Evolutionary conservation across 352 stramenopile species (phyloP).

Genomic region (Salisapilia sapeloensis): DNA sequence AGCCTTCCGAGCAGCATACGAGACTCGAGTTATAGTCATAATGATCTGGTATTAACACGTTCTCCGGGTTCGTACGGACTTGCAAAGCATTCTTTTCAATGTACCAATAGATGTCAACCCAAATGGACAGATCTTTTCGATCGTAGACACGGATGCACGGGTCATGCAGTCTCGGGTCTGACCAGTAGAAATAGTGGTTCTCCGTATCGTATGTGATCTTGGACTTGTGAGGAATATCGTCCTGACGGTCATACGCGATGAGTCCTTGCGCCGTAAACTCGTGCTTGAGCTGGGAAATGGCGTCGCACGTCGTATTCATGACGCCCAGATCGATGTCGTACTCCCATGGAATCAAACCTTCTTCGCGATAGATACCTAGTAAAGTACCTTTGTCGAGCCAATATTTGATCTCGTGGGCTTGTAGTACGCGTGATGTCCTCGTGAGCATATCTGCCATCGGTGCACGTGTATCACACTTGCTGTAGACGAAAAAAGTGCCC

Average conservation of each 20-base stretch:
- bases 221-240: constrained; percentile 65
- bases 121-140: constrained; percentile 26
- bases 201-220: constrained; percentile 75
- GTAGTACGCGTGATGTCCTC: constrained; percentile 41
- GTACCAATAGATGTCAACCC: constrained; percentile 77
- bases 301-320: constrained; percentile 44
- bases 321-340: constrained; percentile 71
- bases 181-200: constrained; percentile 71
- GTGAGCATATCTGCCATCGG: constrained; percentile 51
- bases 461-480: constrained; percentile 56
- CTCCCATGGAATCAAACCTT: constrained; percentile 61
- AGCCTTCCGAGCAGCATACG: constrained; percentile 51
- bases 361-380: constrained; percentile 43
- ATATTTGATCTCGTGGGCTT: constrained; percentile 53
- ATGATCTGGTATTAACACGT: constrained; percentile 28
- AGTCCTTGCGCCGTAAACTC: constrained; percentile 42
- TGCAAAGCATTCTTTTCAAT: constrained; percentile 27
- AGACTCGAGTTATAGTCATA: constrained; percentile 52
- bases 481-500: constrained; percentile 33
- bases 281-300: constrained; percentile 51
- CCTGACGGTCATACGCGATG: constrained; percentile 41
- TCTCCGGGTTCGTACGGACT: constrained; percentile 18
- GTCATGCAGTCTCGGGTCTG: constrained; percentile 49
- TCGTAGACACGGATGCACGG: constrained; percentile 68
- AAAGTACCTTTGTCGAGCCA: constrained; percentile 74